phyloP scores from a whole-genome alignment of 306 rosid species.

The Castanospermum australe region DNA sequence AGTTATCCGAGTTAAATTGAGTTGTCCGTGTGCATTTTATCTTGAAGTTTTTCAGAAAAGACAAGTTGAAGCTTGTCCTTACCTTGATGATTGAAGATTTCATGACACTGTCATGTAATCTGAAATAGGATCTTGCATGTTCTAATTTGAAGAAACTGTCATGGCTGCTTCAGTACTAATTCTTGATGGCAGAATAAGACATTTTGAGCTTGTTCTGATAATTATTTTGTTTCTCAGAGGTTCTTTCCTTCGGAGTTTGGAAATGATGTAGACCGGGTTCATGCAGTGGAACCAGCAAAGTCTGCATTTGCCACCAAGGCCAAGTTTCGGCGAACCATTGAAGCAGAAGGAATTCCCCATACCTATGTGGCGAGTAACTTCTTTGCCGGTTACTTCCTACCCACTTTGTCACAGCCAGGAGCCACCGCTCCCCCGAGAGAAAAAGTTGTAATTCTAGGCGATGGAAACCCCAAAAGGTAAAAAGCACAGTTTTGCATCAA shows the following conservation, averaged over 20 bases:
- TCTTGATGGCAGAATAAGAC: not conserved
- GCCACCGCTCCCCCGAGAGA: conserved; percentile 35
- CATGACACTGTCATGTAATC: not conserved
- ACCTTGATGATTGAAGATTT: not conserved
- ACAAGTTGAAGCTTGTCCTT: not conserved
- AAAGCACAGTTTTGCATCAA: not conserved
- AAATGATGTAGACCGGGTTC: conserved; percentile 20
- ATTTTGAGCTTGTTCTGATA: not conserved
- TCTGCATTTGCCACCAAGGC: conserved; percentile 6
- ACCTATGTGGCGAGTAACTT: conserved; percentile 19
- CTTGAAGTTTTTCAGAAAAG: too few species aligned
- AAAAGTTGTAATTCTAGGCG: conserved; percentile 35
- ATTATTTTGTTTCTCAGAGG: conserved; percentile 22
- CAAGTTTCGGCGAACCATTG: conserved; percentile 31
- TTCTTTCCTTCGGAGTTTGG: conserved; percentile 48
- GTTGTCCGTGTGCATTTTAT: too few species aligned
- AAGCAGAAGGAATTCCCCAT: conserved; percentile 34
- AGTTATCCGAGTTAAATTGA: too few species aligned
- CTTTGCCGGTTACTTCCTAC: conserved; percentile 37
- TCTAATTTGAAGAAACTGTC: not conserved
- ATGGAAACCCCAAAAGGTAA: conserved; percentile 48
- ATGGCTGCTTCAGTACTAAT: not conserved
- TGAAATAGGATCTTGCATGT: not conserved
- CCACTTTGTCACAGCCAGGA: conserved; percentile 12
- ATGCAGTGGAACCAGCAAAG: conserved; percentile 38